Evolutionary conservation across 805 yeast genomes (phyloP).

Genomic region (Wickerhamiella allomyrinae): DNA sequence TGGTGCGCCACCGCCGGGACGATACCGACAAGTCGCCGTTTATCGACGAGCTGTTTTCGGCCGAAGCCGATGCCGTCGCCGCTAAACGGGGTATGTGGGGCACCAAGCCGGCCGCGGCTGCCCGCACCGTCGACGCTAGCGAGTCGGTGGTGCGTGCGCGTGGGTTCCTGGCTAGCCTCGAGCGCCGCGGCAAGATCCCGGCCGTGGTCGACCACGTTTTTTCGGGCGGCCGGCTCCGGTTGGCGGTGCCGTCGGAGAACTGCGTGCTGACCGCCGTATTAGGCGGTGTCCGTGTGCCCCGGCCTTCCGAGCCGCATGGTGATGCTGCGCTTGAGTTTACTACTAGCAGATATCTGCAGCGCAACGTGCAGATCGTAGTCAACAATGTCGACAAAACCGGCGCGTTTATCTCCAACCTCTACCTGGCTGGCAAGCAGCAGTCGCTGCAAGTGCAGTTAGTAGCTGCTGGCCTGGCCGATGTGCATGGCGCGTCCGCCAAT

Average conservation of each 20-base stretch:
- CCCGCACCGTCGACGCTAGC: conserved; percentile 64
- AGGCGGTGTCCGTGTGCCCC: conserved; percentile 50
- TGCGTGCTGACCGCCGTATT: conserved; percentile 53
- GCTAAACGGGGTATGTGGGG: conserved; percentile 48
- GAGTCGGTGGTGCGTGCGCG: conserved; percentile 59
- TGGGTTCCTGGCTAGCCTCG: conserved; percentile 55
- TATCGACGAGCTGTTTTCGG: conserved; percentile 65
- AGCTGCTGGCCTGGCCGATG: conserved; percentile 46
- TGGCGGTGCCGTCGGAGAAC: conserved; percentile 59
- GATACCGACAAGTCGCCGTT: conserved; percentile 53
- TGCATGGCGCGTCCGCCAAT: conserved; percentile 51
- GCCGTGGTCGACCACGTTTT: conserved; percentile 63
- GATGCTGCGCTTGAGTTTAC: conserved; percentile 41
- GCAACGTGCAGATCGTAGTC: conserved; percentile 58
- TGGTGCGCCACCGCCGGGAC: conserved; percentile 61
- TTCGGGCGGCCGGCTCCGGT: conserved; percentile 51
- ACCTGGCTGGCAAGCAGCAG: conserved; percentile 26
- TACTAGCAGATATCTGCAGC: conserved; percentile 45
- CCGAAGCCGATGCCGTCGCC: conserved; percentile 46
- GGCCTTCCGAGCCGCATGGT: conserved; percentile 24
- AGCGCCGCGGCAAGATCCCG: conserved; percentile 46
- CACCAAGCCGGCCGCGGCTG: conserved; percentile 35
- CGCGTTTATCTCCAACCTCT: conserved; percentile 63
- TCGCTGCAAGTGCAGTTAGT: conserved; percentile 38
- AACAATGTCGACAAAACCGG: conserved; percentile 64